Percentiles rank a stretch among this genome's conserved stretches.
Conservation (phyloP, 306 rosid genomes). For the Quillaja saponaria region DNA sequence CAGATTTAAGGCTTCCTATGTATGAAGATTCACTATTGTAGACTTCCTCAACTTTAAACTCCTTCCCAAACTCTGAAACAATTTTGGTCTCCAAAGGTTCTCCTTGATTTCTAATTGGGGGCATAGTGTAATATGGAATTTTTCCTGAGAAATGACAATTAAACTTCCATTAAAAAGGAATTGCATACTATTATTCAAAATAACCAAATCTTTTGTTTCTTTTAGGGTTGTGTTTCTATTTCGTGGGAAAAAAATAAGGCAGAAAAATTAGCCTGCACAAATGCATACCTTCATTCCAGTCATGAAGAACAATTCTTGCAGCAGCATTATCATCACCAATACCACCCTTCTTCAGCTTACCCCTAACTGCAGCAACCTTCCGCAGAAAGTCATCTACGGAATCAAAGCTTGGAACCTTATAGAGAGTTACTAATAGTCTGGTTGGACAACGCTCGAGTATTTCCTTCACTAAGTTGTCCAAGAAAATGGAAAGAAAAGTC, state of each 20-base stretch:
- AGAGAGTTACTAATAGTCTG: conserved; percentile 61
- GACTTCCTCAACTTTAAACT: conserved; percentile 74
- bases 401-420: conserved; percentile 80
- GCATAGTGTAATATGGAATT: conserved; percentile 88
- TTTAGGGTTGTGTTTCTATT: neutral
- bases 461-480: conserved; percentile 71
- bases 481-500: conserved; percentile 17
- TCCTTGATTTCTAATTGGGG: conserved; percentile 72
- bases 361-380: conserved; percentile 84
- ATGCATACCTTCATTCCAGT: conserved; percentile 87
- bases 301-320: conserved; percentile 91
- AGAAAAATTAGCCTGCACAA: neutral
- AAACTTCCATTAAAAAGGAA: neutral
- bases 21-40: conserved; percentile 74
- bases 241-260: neutral
- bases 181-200: neutral
- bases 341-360: conserved; percentile 93
- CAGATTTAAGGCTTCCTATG: conserved; percentile 87
- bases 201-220: neutral
- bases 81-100: conserved; percentile 73
- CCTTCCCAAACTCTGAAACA: conserved; percentile 68
- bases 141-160: conserved; percentile 59
- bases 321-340: conserved; percentile 69
- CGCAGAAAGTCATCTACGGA: conserved; percentile 80
- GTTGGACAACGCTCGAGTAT: conserved; percentile 85